Conservation (phyloP, 1,284 basidiomycete species). For the Bondarzewia mesenterica region DNA sequence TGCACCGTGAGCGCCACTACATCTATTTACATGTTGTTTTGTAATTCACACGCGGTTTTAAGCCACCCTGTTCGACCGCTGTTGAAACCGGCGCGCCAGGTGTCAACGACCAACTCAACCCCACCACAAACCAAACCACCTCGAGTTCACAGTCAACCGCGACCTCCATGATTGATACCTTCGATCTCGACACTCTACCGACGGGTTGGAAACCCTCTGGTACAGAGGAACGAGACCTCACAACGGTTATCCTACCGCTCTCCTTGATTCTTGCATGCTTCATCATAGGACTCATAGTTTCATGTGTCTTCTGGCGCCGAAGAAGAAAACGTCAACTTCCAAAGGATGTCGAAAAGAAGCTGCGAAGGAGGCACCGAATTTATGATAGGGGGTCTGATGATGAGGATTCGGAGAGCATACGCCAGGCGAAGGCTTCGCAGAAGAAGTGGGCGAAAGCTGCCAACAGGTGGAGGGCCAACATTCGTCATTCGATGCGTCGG, state of each 20-base stretch:
- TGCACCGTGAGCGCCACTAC: constrained; percentile 26
- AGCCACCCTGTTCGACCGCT: neutral
- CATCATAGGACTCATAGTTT: constrained; percentile 48
- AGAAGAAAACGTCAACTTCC: constrained; percentile 15
- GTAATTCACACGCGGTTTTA: neutral
- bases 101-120: neutral
- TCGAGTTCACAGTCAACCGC: neutral
- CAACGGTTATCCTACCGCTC: constrained; percentile 46
- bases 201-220: constrained; percentile 39
- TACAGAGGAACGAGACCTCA: constrained; percentile 12
- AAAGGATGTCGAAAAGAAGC: constrained; percentile 29
- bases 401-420: constrained; percentile 25
- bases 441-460: constrained; percentile 54
- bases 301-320: constrained; percentile 51
- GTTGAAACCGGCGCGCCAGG: neutral
- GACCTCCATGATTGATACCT: neutral
- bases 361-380: constrained; percentile 23
- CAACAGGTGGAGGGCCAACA: constrained; percentile 55
- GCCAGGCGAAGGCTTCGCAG: constrained; percentile 40
- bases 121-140: neutral
- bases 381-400: constrained; percentile 24
- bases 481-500: constrained; percentile 45
- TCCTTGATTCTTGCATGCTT: constrained; percentile 51
- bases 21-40: neutral
- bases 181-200: constrained; percentile 36